Conservation (phyloP, 257 asterid genomes). For the Paulownia fortunei region DNA sequence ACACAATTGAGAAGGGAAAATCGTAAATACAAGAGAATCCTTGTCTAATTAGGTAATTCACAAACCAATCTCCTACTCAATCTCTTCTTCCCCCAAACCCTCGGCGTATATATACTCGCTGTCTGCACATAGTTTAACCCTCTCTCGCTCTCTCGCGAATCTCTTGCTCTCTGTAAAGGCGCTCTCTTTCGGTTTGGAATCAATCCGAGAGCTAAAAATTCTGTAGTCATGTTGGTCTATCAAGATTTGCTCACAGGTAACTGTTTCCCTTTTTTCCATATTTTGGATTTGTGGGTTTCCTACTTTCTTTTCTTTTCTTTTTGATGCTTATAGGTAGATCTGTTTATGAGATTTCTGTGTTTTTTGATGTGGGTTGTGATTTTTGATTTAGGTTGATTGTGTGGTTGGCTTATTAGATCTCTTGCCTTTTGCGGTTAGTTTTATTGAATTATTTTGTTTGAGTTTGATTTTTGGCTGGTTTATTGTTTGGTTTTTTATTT, state of each 20-base stretch:
- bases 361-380: neutral
- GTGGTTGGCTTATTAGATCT: neutral
- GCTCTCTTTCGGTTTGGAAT: neutral
- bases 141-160: slow-evolving; percentile 37
- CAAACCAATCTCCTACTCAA: neutral
- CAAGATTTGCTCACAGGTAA: slow-evolving; percentile 72
- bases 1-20: slow-evolving; percentile 7
- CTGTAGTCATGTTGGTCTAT: slow-evolving; percentile 61
- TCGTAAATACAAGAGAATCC: neutral
- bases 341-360: neutral
- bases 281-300: neutral
- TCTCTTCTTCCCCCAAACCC: slow-evolving; percentile 40
- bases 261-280: neutral
- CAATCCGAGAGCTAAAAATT: slow-evolving; percentile 17
- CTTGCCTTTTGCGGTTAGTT: neutral
- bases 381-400: neutral
- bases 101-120: slow-evolving; percentile 38
- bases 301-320: neutral
- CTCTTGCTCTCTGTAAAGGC: neutral
- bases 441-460: neutral
- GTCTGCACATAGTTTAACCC: neutral
- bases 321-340: neutral
- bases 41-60: neutral
- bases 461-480: neutral
- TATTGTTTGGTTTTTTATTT: neutral